These are phyloP conservation scores for Ogataea henricii DNA, from an alignment of 805 yeast genomes.

Conservation along the genomic window DNA sequence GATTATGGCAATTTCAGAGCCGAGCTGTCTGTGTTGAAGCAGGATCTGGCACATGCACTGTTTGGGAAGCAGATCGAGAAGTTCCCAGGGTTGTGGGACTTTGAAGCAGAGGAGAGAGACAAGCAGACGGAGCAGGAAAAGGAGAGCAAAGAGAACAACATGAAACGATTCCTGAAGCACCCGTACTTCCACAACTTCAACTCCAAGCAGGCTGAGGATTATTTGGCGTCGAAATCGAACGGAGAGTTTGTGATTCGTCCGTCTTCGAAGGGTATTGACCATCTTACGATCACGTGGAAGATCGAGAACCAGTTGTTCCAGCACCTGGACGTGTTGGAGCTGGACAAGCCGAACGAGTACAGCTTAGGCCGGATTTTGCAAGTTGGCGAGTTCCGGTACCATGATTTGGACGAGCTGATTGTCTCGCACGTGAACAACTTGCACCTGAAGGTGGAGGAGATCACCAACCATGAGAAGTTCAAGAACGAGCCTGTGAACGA, in stretches of 20 bases:
- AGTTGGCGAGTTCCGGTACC: conserved; percentile 68
- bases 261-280: conserved; percentile 85
- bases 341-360: conserved; percentile 62
- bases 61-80: conserved; percentile 44
- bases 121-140: conserved; percentile 54
- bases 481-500: conserved; percentile 76
- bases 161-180: conserved; percentile 83
- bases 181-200: conserved; percentile 85
- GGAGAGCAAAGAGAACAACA: conserved; percentile 66
- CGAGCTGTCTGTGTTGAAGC: conserved; percentile 67
- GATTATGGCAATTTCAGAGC: conserved; percentile 77
- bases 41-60: conserved; percentile 59
- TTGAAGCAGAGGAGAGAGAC: conserved; percentile 71
- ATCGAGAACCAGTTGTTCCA: conserved; percentile 89
- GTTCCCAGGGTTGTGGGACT: conserved; percentile 77
- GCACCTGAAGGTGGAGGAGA: conserved; percentile 79
- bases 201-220: conserved; percentile 88
- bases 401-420: conserved; percentile 91
- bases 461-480: conserved; percentile 87
- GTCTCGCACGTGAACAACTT: conserved; percentile 84
- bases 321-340: conserved; percentile 84
- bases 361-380: conserved; percentile 57
- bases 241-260: conserved; percentile 96
- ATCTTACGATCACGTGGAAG: conserved; percentile 93
- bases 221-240: conserved; percentile 79